phyloP scores from a whole-genome alignment of 129 eudicot species.

The Pseudognaphalium luteoalbum region DNA sequence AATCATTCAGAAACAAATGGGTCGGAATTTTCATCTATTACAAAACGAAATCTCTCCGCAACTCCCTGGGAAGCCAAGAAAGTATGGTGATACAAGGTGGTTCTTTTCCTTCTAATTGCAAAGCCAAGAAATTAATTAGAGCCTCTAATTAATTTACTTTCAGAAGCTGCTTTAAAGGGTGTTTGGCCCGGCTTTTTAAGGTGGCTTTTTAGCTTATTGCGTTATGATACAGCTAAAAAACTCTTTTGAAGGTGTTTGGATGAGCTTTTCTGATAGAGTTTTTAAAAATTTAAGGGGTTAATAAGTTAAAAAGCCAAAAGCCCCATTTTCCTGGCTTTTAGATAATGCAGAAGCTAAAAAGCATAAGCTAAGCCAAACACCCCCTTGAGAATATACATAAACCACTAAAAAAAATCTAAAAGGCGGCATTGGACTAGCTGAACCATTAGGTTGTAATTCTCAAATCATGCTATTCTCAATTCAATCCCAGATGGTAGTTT shows the following conservation, averaged over 20 bases:
- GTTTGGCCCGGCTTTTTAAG: no score
- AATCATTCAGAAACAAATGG: background rate
- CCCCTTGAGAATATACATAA: background rate
- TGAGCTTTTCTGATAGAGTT: no score
- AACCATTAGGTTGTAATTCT: background rate
- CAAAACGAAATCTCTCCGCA: background rate
- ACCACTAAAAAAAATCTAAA: background rate
- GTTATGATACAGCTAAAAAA: no score
- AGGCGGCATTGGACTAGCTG: background rate
- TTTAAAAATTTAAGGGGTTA: no score
- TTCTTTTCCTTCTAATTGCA: background rate
- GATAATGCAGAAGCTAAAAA: no score
- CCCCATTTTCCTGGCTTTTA: no score
- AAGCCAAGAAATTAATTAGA: no score
- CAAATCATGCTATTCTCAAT: conserved; percentile 10
- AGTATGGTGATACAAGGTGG: background rate
- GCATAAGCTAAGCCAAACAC: no score
- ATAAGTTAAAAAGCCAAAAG: no score
- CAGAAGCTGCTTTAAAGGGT: background rate
- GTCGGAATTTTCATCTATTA: background rate
- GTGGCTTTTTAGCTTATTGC: no score
- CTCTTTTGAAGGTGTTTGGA: no score
- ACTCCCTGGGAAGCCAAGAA: background rate
- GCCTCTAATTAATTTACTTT: background rate
- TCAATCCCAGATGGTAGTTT: conserved; percentile 1